Base-by-base conservation (phyloP, 345 rosid species). In the Clarkia xantiana region DNA sequence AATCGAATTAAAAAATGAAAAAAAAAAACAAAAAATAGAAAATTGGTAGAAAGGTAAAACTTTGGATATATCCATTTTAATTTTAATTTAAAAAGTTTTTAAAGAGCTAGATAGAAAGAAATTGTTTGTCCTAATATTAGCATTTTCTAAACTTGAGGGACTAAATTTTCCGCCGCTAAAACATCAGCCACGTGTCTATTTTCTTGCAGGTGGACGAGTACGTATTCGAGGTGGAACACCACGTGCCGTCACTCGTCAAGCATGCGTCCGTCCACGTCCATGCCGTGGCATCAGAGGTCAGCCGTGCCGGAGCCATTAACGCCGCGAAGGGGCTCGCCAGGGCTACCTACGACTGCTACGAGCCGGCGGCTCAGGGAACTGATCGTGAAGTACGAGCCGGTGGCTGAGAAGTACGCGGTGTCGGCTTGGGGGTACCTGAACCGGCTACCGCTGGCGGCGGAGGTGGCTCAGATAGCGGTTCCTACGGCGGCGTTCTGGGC, bases 401-500 rank as follows among this genome's bases (percentile, higher is more conserved):
- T 57, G 52, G 89, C 63, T 0, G 86, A 80, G 74, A 60, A 65
- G 44, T 73, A 72, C 38, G 82, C 80, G 3, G 73, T 55, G 15
- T 64, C 64, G 14, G 62, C 70, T 20, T 89, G 90, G 83, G 56
- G 71, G 12, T 43, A 59, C 56, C 63, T 82, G 65, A 82, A 74
- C 44, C 60, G 64, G 53, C 58, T 82, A 3, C 82, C 90, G 0
- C 22, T 82, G 20, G 75, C 81, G 40, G 76, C 78, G 5, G 70
- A 76, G 44, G 59, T 76, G 68, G 81, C 87, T 34, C 64, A 73
- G 34, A 25, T 78, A 4, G 67, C 62, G 10, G 69, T 75, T 15
- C 90, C 90, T 3, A 71, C 75, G 6, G 80, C 71, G 34, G 82
- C 81, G 16, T 74, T 70, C 55, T 85, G 90, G 80, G 71, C 75